Base-by-base conservation (phyloP, 2,329 filamentous ascomycete species). In the Aotearoamyces nothofagi region DNA sequence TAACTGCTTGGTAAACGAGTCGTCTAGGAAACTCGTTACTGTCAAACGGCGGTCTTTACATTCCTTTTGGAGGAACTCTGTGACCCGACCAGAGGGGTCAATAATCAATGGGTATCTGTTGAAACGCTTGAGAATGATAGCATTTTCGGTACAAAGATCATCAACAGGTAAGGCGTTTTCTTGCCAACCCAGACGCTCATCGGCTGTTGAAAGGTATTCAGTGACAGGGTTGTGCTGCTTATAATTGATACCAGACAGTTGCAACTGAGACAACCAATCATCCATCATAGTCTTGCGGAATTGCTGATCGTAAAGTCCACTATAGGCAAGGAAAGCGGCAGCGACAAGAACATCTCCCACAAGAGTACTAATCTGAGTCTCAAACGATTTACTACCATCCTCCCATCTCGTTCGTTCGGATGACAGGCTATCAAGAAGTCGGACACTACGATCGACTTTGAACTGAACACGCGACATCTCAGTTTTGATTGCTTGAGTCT, bases 101-200 rank as follows among this genome's bases (percentile, higher is more conserved):
- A 98, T 93, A 53, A 98, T 96, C 35, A 98, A 69, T 24, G 92
- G 90, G 53, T 98, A 98, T 39, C 90, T 73, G 60, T 98, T 98
- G 73, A 94, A 98, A 33, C 90, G 77, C 61, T 96, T 84, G 36
- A 98, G 69, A 41, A 98, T 78, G 47, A 98, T 94, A 24, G 92
- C 90, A 47, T 98, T 98, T 55, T 98, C 90, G 0, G 90, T 98
- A 64, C 90, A 98, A 22, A 98, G 69, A 49, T 98, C 90, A 50
- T 98, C 90, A 4, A 94, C 87, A 2, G 92, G 90, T 27, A 98
- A 61, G 10, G 78, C 78, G 50, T 98, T 82, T 44, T 86, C 78
- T 58, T 98, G 92, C 90, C 90, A 98, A 38, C 79, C 71, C 17
- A 98, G 66, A 38, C 90, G 73, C 58, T 98, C 86, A 51, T 98